Evolutionary conservation across 2,329 filamentous ascomycete species (phyloP).

Genomic region (Aureobasidium sp.): DNA sequence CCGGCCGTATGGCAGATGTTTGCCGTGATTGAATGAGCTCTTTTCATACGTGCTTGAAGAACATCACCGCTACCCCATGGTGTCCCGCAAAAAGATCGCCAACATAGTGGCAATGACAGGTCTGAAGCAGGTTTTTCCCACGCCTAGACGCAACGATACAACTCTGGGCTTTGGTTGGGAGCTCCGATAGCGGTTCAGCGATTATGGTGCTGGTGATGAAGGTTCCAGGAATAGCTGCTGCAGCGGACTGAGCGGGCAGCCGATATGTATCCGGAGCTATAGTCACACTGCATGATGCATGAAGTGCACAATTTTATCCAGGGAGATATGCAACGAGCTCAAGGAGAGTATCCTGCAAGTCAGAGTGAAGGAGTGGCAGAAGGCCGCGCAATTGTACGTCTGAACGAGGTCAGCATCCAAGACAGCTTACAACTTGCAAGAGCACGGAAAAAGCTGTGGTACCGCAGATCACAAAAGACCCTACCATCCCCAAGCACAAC

Average conservation of each 20-base stretch:
- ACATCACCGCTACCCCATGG: background rate
- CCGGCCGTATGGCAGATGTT: background rate
- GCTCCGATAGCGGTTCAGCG: background rate
- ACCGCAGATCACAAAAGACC: background rate
- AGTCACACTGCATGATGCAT: background rate
- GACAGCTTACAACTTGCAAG: background rate
- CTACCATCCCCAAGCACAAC: background rate
- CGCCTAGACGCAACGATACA: background rate
- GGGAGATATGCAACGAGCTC: background rate
- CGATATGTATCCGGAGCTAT: background rate
- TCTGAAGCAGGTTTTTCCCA: background rate
- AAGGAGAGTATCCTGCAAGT: background rate
- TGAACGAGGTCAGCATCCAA: background rate
- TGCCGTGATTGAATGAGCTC: background rate
- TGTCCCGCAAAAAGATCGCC: background rate
- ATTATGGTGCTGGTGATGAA: background rate
- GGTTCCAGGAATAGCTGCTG: background rate
- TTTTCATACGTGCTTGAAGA: background rate
- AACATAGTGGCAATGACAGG: background rate
- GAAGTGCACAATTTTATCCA: background rate
- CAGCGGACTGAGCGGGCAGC: constrained; percentile 2
- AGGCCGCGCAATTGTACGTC: constrained; percentile 4
- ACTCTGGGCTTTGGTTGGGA: background rate
- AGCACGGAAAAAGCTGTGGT: background rate
- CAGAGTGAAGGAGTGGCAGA: background rate